A percentile compares a stretch with the other conserved stretches of the same genome.
phyloP scores from a whole-genome alignment of 2,329 filamentous ascomycete species.

The Ceratocystis cacaofunesta region DNA sequence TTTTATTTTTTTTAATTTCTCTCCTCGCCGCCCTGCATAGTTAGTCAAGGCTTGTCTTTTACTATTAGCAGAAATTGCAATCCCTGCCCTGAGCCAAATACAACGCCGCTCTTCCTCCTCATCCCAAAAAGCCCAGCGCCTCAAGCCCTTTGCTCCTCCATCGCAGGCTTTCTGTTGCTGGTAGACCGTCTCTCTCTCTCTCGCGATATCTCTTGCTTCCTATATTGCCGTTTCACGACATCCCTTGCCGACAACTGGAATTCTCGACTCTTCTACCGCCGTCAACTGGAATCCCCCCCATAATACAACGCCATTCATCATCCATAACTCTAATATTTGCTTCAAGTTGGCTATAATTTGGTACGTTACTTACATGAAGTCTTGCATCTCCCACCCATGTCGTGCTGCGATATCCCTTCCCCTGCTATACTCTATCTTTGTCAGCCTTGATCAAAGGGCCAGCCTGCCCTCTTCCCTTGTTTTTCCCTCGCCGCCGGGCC shows the following conservation, averaged over 20 bases:
- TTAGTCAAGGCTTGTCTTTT: neutral
- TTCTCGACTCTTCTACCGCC: neutral
- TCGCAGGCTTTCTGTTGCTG: neutral
- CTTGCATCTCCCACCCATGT: too few relatives aligned
- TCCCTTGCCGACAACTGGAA: neutral
- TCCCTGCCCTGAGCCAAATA: neutral
- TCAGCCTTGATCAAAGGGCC: neutral
- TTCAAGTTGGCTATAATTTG: neutral
- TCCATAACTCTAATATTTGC: neutral
- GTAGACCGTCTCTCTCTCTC: neutral
- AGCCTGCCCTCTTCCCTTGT: neutral
- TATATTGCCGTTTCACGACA: neutral
- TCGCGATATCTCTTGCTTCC: neutral
- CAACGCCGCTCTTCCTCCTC: neutral
- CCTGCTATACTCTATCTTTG: neutral
- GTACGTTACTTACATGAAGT: neutral
- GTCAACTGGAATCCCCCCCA: neutral
- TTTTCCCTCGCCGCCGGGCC: neutral
- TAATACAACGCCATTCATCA: neutral
- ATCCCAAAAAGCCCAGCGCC: neutral
- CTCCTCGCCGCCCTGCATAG: neutral
- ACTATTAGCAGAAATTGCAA: neutral
- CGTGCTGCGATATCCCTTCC: neutral
- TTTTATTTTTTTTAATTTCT: slow-evolving; percentile 1
- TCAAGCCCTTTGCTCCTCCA: neutral